A percentile compares a stretch with the other conserved stretches of the same genome.
These are phyloP conservation scores for Jamesozyma hellenica DNA, from an alignment of 805 yeast species.

Conservation along the genomic window DNA sequence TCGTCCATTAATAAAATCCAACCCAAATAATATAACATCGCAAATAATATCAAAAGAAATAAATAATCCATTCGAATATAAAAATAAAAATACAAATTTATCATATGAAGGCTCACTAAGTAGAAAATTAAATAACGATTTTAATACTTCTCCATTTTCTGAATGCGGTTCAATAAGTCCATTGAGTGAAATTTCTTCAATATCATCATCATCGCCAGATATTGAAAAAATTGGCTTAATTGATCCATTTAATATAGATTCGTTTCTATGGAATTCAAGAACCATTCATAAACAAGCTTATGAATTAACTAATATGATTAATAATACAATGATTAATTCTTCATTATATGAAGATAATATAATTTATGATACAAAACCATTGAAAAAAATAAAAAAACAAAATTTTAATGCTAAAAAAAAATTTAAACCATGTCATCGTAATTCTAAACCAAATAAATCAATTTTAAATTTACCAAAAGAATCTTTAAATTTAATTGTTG, in stretches of 20 bases:
- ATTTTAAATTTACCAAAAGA: constrained; percentile 14
- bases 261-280: constrained; percentile 6
- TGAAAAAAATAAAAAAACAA: not conserved
- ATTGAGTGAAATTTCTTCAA: constrained; percentile 15
- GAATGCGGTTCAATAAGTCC: constrained; percentile 19
- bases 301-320: constrained; percentile 13
- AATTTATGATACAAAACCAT: not conserved
- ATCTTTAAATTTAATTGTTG: constrained; percentile 20
- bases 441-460: constrained; percentile 13
- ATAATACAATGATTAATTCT: constrained; percentile 5
- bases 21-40: not conserved
- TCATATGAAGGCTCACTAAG: constrained; percentile 6
- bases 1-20: constrained; percentile 1
- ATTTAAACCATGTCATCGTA: constrained; percentile 14
- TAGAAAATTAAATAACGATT: constrained; percentile 7
- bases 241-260: constrained; percentile 9
- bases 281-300: constrained; percentile 8
- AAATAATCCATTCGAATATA: not conserved
- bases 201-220: constrained; percentile 13
- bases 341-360: not conserved
- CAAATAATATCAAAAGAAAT: constrained; percentile 4
- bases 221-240: constrained; percentile 7
- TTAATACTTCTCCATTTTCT: constrained; percentile 8
- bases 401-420: not conserved
- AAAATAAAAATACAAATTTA: not conserved